Base-by-base conservation (phyloP, 495 filamentous ascomycete genomes). In the Aspergillus cristatus region DNA sequence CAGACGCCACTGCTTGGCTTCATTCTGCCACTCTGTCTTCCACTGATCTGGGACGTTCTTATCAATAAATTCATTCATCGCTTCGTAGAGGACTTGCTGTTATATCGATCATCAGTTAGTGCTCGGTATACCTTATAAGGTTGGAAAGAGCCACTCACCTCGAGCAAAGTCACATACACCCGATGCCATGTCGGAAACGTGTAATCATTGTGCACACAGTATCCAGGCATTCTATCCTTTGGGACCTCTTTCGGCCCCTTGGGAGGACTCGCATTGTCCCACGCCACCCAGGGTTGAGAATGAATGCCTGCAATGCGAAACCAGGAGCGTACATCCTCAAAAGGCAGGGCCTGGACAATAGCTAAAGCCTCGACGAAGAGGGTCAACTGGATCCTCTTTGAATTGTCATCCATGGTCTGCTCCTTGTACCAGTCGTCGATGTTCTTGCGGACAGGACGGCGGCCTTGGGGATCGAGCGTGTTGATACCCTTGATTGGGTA, bases 141-240 rank as follows among this genome's bases (percentile, higher is more conserved):
- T n/a, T n/a, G n/a, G n/a, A 15, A 24, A 22, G 37, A 8, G 15
- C 24, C 6, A 40, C 37, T 18, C n/a, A 40, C 37, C 37, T 40
- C 37, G 26, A 18, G 32, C 3, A 40, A 28, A 3, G n/a, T 4
- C 29, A 40, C 22, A 17, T 40, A 40, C 17, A 40, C 28, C 18
- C 37, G 28, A 14, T 40, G 37, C 37, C 37, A 40, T 13, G 37
- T 40, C 6, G 37, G 37, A 28, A 40, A 40, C 10, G 37, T 40
- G 18, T 40, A 40, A 14, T 40, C n/a, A 16, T 34, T 40, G 17
- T 40, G 37, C 6, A 40, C 37, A 26, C 37, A 40, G 16, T 14
- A 40, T 1, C 37, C 37, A 10, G 5, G 6, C 1, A n/a, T 14
- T 26, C 14, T 12, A 4, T 14, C 16, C 17, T 28, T 15, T 12